Evolutionary conservation across 768 basidiomycete species (phyloP), one percentile per base, ranked within the genome.

Genomic region (Fomitopsis pulvina): DNA sequence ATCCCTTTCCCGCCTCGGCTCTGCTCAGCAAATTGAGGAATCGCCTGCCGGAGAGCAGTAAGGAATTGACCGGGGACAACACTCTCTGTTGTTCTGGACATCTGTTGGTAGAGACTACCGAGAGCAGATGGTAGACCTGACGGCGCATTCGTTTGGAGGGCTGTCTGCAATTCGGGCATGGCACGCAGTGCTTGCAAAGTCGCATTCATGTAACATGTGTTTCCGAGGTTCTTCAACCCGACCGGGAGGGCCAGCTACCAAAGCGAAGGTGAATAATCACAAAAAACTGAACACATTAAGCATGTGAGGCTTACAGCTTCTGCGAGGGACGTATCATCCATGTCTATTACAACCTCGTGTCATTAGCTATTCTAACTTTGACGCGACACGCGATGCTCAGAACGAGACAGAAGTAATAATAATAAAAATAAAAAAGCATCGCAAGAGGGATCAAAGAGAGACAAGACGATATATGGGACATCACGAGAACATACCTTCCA

Each of bases 121-220:
- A 96, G 68, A 0, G 71, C 65, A n/a, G 55, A 74, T 37, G 69
- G 71, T 45, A 72, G 77, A 12, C 58, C 60, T 12, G 56, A 32
- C 9, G 50, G 45, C 10, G 57, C 25, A 56, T 62, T 86, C 80
- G 69, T 67, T 59, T 66, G 66, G 20, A 97, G 74, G 0, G 90
- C 87, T 1, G 74, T 63, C 60, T 87, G 85, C 4, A 99, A 77
- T 58, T 96, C 92, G 2, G 94, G 93, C 44, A 99, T 85, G 3
- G 89, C 83, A 21, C 92, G 87, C 54, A 99, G 77, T n/a, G 88
- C 85, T 71, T 99, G 96, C 1, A 98, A 73, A 1, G 90, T 92
- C 1, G 96, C 83, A 63, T 95, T 98, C 86, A 97, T 92, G 69
- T 99, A 99, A 61, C 95, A 97, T 0, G 94, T 97, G 63, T 97